Base-by-base conservation (phyloP, 768 basidiomycete genomes). In the Cubamyces sp. region DNA sequence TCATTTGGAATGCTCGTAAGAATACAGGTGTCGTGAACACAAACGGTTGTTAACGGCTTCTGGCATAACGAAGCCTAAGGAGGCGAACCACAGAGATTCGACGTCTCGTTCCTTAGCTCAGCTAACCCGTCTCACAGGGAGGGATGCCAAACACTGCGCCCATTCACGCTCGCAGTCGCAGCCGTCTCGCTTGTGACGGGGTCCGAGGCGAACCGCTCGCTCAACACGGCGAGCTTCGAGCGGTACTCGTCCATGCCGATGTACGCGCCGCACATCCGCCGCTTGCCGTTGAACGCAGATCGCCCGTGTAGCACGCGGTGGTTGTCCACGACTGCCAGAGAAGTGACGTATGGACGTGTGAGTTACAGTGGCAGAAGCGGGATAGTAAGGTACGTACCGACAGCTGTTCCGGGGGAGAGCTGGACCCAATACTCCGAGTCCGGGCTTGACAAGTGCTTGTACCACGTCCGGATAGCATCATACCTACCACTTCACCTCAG, bases 221-320 rank as follows among this genome's bases (percentile, higher is more conserved):
- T 75, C 7, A 92, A 77, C 14, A 90, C 87, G 1, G 83, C 80
- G 12, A 96, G 77, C 66, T 88, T 88, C 0, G 94, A 95, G 41
- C 82, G 81, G 73, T 88, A 98, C 71, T 99, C 97, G 72, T 99
- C 96, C 14, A 84, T 79, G 0, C 92, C 92, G 60, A 98, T 84
- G 72, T 99, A 99, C 0, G 96, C 97, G 2, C 96, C 96, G 70
- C 96, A 98, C 87, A 99, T 93, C 1, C 92, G 84, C 3, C 96
- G 85, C 73, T 85, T 85, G 12, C 96, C 96, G 14, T 84, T 82
- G 71, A 97, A 98, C 1, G 87, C 84, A 0, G 94, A 93, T n/a
- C 96, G 87, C 14, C 96, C 96, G 67, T 98, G 96, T 51, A 98
- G 78, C 14, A 98, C 92, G 21, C 96, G 85, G 74, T 96, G 91